Evolutionary conservation across 371 early-diverging fungal species (phyloP).

Genomic region (Polyrhizophydium stewartii): DNA sequence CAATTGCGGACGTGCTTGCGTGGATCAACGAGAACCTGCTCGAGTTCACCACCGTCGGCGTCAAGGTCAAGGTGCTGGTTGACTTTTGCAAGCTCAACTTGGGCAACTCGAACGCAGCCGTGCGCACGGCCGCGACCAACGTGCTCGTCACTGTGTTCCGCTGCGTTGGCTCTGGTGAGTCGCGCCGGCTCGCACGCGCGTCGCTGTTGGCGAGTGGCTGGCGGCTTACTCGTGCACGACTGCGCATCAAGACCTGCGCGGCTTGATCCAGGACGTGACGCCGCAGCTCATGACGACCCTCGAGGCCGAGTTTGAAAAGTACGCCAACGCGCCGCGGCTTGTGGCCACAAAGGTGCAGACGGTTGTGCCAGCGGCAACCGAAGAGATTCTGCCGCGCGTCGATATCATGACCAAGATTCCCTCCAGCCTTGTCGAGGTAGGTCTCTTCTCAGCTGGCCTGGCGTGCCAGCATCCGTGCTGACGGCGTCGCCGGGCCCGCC

Average conservation of each 20-base stretch:
- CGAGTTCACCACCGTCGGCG: constrained; percentile 82
- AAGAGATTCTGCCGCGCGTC: constrained; percentile 4
- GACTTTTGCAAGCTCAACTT: constrained; percentile 76
- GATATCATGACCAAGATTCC: not conserved
- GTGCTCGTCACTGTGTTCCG: constrained; percentile 76
- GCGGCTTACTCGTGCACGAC: not conserved
- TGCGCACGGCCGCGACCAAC: constrained; percentile 72
- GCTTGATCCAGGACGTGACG: constrained; percentile 82
- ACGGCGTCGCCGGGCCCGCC: not conserved
- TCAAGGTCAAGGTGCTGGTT: constrained; percentile 73
- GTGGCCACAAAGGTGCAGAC: constrained; percentile 55
- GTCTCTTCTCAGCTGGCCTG: not conserved
- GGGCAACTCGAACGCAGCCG: constrained; percentile 73
- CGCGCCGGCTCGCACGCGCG: not conserved
- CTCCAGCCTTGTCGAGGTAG: not conserved
- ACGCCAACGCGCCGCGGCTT: constrained; percentile 71
- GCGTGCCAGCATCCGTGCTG: too few relatives aligned
- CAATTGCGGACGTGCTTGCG: constrained; percentile 72
- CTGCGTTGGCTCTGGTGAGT: constrained; percentile 74
- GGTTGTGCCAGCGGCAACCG: not conserved
- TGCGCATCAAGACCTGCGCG: constrained; percentile 49
- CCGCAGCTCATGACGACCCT: constrained; percentile 73
- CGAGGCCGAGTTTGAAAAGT: constrained; percentile 90
- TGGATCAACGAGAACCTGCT: constrained; percentile 78
- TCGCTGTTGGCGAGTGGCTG: too few relatives aligned